Evolutionary conservation across 148 eudicot genomes (phyloP), one percentile per base, ranked within the genome.

Genomic region (Hydrangea macrophylla): DNA sequence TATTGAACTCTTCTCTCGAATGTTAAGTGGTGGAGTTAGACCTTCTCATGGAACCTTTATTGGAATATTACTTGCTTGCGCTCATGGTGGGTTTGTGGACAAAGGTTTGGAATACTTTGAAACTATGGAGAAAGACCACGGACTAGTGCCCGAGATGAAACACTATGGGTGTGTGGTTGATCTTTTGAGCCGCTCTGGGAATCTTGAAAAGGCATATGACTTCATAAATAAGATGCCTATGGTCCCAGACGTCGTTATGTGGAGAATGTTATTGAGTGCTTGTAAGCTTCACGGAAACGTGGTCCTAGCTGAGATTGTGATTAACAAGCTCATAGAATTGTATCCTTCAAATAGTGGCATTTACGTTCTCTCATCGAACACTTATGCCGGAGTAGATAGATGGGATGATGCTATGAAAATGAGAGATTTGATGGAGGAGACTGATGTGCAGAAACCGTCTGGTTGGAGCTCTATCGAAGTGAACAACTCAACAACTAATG

Each of bases 141-240:
- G 86, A 61, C 68, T 90, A 51, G 67, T 54, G 44, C 96, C 96
- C 17, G 80, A 88, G 76, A 82, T 84, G 83, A 90, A 86, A 71
- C 93, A 88, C 64, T 88, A 88, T 64, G 96, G 96, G 15, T 88
- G 93, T 57, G 72, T 90, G 12, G 91, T 90, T 57, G 96, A 90
- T 84, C 87, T 90, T 13, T 80, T 90, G 67, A 76, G 88, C 74
- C 89, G 93, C 23, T 73, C 88, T 45, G 93, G 93, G 8, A 65
- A 79, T 55, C 53, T 90, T 33, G 74, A 76, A 55, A 78, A 75
- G 75, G 96, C 96, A 12, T 81, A 82, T 75, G 82, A 84, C 40
- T 82, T 90, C 61, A 82, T 90, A 62, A 75, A 63, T 57, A 25
- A 70, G 48, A 84, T 90, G 92, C 90, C 89, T 45, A 42, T 79